Evolutionary conservation across 495 filamentous ascomycete genomes (phyloP), one percentile per base, ranked within the genome.

Genomic region (Talaromyces adpressus): DNA sequence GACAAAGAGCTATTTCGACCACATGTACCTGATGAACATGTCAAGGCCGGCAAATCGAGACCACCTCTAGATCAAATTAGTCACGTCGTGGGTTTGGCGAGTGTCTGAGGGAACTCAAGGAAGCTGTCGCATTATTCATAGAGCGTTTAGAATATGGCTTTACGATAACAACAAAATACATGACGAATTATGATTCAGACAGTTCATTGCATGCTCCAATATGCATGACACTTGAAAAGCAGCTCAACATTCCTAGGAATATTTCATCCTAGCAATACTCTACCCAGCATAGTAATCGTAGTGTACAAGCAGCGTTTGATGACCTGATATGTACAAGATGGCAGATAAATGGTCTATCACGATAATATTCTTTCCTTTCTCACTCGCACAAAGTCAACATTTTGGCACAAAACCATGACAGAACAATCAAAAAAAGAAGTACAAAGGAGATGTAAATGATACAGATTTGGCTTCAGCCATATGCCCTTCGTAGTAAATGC

Each of bases 311-410:
- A 79, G 71, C 64, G 52, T 56, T 54, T 1, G 69, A 73, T 75
- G 72, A 75, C 78, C 75, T 73, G 76, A 71, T 79, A 80, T 80
- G 75, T 80, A 80, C 78, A 80, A 76, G 68, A 71, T 70, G 72
- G 70, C 73, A 73, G 70, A 56, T 56, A 71, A 74, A 77, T 75
- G 60, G 72, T 80, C 78, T 80, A 80, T 73, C 71, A 69, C 69
- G 69, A 71, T 68, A 67, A 63, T 64, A 67, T 75, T 71, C 72
- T 74, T 76, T 73, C 73, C 71, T 70, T 71, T 74, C 75, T 77
- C 76, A 74, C 77, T 79, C 70, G 72, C 74, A 78, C 45, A 49
- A 49, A 20, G 18, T 49, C 45, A 47, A 47, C 20, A 47, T n/a
- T 47, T 47, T 47, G 25, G 51, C 9, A 27, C n/a, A 8, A 20